Evolutionary conservation across 2,329 filamentous ascomycete genomes (phyloP).

Genomic region (Ambrosiella xylebori): DNA sequence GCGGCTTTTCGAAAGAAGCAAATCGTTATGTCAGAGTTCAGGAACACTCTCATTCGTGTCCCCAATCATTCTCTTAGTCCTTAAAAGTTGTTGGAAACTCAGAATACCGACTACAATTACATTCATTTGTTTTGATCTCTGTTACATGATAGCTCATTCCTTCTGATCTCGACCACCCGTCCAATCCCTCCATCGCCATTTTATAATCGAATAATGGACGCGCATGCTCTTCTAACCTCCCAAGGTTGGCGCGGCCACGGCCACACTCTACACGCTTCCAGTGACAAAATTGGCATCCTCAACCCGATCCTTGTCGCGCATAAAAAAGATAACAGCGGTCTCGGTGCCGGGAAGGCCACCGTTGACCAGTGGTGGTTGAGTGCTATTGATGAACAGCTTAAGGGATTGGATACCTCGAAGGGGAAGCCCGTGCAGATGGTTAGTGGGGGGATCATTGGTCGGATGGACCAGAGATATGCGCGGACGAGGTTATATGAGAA

Average conservation of each 20-base stretch:
- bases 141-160: too few relatives aligned
- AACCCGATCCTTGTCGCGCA: conserved; percentile 70
- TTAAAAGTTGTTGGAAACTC: too few relatives aligned
- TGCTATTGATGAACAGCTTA: conserved; percentile 79
- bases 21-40: too few relatives aligned
- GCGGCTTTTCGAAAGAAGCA: background rate
- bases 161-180: too few relatives aligned
- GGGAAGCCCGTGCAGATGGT: conserved; percentile 40
- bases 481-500: conserved; percentile 59
- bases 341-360: conserved; percentile 57
- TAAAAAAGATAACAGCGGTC: conserved; percentile 63
- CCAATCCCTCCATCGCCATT: background rate
- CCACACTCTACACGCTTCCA: conserved; percentile 64
- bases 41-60: too few relatives aligned
- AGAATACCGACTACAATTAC: too few relatives aligned
- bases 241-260: conserved; percentile 86
- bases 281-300: conserved; percentile 57
- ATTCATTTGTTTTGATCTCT: too few relatives aligned
- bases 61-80: too few relatives aligned
- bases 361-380: conserved; percentile 94
- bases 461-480: conserved; percentile 33
- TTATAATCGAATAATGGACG: conserved; percentile 45
- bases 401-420: conserved; percentile 52
- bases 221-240: conserved; percentile 60
- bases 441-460: conserved; percentile 35